These are phyloP conservation scores for Spirogloea muscicola DNA, from an alignment of 139 green algal species.

Conservation along the genomic window DNA sequence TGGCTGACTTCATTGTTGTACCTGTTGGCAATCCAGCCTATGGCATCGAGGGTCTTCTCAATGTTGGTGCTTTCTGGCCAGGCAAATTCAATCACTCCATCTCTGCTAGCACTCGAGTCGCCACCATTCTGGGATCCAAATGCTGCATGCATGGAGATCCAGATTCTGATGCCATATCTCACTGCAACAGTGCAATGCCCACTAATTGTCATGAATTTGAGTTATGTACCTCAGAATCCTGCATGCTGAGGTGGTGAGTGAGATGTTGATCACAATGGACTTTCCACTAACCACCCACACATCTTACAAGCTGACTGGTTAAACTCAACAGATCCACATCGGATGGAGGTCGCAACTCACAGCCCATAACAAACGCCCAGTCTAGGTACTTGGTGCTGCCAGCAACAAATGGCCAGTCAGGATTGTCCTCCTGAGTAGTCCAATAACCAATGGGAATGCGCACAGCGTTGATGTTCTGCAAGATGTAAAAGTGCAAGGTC, in stretches of 20 bases:
- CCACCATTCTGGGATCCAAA: constrained; percentile 20
- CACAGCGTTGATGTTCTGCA: constrained; percentile 25
- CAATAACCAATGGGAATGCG: constrained; percentile 35
- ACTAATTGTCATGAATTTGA: too few species aligned
- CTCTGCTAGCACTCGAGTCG: not conserved
- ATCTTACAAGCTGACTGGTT: too few species aligned
- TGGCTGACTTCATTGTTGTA: too few species aligned
- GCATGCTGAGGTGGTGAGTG: too few species aligned
- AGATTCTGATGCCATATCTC: constrained; percentile 31
- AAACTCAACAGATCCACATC: too few species aligned
- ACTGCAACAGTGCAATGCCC: too few species aligned
- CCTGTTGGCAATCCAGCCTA: constrained; percentile 18
- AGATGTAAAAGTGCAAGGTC: too few species aligned
- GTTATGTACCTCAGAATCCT: too few species aligned
- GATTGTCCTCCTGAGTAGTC: not conserved
- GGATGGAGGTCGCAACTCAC: not conserved
- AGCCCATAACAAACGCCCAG: constrained; percentile 8
- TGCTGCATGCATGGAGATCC: constrained; percentile 23
- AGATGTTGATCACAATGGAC: too few species aligned
- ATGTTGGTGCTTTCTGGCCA: not conserved
- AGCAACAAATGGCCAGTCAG: constrained; percentile 1
- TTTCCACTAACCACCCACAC: too few species aligned
- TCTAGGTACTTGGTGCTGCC: constrained; percentile 5
- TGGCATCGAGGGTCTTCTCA: constrained; percentile 20
- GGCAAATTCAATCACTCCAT: constrained; percentile 17